phyloP scores from a whole-genome alignment of 176 grass and related monocot genomes.

The Tillandsia leiboldiana region DNA sequence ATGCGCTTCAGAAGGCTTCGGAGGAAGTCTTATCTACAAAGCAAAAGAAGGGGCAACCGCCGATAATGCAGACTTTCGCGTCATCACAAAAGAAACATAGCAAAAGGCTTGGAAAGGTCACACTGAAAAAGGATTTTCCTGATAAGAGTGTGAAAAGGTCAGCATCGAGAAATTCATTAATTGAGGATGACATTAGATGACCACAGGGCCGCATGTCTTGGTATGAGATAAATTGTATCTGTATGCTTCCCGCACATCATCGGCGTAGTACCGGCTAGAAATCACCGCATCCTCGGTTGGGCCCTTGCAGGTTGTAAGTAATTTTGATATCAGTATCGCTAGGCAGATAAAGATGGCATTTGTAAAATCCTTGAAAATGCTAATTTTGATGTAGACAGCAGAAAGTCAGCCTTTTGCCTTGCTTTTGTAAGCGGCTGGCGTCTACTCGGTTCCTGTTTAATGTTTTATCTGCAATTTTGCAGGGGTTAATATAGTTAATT shows the following conservation, averaged over 20 bases:
- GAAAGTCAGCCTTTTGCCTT: not conserved
- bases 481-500: no score
- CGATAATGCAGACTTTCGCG: conserved; percentile 29
- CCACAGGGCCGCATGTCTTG: conserved; percentile 3
- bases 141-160: conserved; percentile 51
- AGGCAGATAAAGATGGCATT: not conserved
- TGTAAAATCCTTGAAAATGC: not conserved
- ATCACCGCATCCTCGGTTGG: not conserved
- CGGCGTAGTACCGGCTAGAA: not conserved
- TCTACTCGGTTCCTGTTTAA: not conserved
- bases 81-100: conserved; percentile 36
- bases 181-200: conserved; percentile 61
- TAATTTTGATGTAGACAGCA: not conserved
- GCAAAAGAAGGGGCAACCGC: conserved; percentile 32
- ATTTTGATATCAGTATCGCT: not conserved
- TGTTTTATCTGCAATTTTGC: no score
- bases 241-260: not conserved
- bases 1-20: conserved; percentile 51
- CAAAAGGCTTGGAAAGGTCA: conserved; percentile 39
- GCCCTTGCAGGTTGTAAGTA: not conserved
- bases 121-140: conserved; percentile 18
- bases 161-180: conserved; percentile 36
- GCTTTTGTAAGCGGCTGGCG: not conserved
- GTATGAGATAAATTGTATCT: conserved; percentile 4
- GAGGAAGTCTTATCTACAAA: conserved; percentile 50